A percentile compares a stretch with the other conserved stretches of the same genome.
These are phyloP conservation scores for Wickerhamiella musiphila DNA, from an alignment of 805 yeast genomes.

Conservation along the genomic window DNA sequence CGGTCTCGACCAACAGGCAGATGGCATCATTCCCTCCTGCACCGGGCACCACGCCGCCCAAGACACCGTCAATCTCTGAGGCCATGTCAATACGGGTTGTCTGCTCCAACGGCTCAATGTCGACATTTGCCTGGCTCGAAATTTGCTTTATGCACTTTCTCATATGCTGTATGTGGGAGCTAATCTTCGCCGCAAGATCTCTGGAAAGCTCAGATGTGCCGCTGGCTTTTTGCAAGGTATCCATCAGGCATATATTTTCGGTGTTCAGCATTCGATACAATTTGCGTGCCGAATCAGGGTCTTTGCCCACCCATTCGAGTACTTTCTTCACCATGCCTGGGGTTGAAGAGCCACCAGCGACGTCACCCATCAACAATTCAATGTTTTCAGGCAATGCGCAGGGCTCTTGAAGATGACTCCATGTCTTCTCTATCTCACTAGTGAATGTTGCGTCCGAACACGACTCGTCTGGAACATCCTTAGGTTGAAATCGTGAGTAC, in stretches of 20 bases:
- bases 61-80: slow-evolving; percentile 43
- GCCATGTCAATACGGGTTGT: slow-evolving; percentile 49
- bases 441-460: slow-evolving; percentile 16
- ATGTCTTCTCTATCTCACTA: slow-evolving; percentile 22
- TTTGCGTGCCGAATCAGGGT: slow-evolving; percentile 32
- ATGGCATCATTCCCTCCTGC: slow-evolving; percentile 98
- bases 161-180: slow-evolving; percentile 21
- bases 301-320: slow-evolving; percentile 42
- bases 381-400: slow-evolving; percentile 54
- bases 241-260: slow-evolving; percentile 42
- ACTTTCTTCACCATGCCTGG: slow-evolving; percentile 75
- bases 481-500: slow-evolving; percentile 60
- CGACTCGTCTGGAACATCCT: slow-evolving; percentile 19
- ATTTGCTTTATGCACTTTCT: slow-evolving; percentile 41
- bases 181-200: slow-evolving; percentile 15
- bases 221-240: slow-evolving; percentile 28
- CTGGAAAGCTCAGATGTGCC: too few relatives aligned
- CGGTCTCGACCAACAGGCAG: slow-evolving; percentile 43
- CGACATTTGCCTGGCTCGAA: slow-evolving; percentile 55
- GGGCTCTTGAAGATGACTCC: slow-evolving; percentile 36
- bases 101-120: slow-evolving; percentile 74
- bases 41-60: slow-evolving; percentile 97
- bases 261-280: slow-evolving; percentile 39
- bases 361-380: slow-evolving; percentile 78
- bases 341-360: slow-evolving; percentile 82